phyloP scores from a whole-genome alignment of 2,329 filamentous ascomycete genomes.

The Helminthosporium solani region DNA sequence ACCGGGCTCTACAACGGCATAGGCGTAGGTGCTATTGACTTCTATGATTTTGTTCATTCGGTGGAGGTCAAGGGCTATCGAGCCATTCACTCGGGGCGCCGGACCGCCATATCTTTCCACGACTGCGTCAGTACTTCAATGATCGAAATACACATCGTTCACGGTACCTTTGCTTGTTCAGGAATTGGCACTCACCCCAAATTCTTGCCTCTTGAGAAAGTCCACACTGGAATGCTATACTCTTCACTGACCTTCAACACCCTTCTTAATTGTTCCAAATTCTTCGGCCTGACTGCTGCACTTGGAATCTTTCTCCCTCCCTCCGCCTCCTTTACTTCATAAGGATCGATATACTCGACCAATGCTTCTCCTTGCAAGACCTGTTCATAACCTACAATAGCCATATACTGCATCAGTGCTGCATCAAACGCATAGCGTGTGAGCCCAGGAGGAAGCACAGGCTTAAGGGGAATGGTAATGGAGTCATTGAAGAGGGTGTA shows the following conservation, averaged over 20 bases:
- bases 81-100: slow-evolving; percentile 40
- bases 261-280: slow-evolving; percentile 21
- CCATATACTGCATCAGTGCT: slow-evolving; percentile 41
- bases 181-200: slow-evolving; percentile 34
- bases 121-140: not conserved
- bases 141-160: too few species aligned
- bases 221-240: slow-evolving; percentile 34
- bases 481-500: slow-evolving; percentile 45
- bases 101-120: slow-evolving; percentile 30
- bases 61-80: slow-evolving; percentile 37
- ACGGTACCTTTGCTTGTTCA: too few species aligned
- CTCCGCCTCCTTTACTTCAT: slow-evolving; percentile 47
- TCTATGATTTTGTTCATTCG: slow-evolving; percentile 49
- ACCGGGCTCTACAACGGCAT: slow-evolving; percentile 47
- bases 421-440: slow-evolving; percentile 40
- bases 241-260: slow-evolving; percentile 27
- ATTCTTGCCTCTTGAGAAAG: slow-evolving; percentile 34
- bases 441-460: slow-evolving; percentile 46
- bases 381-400: slow-evolving; percentile 41
- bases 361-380: slow-evolving; percentile 44
- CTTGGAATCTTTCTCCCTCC: slow-evolving; percentile 46
- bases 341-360: slow-evolving; percentile 51
- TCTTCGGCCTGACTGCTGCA: slow-evolving; percentile 45
- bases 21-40: slow-evolving; percentile 47
- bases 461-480: slow-evolving; percentile 39